Conservation (phyloP, 768 basidiomycete species). For the Mycena chlorophos region DNA sequence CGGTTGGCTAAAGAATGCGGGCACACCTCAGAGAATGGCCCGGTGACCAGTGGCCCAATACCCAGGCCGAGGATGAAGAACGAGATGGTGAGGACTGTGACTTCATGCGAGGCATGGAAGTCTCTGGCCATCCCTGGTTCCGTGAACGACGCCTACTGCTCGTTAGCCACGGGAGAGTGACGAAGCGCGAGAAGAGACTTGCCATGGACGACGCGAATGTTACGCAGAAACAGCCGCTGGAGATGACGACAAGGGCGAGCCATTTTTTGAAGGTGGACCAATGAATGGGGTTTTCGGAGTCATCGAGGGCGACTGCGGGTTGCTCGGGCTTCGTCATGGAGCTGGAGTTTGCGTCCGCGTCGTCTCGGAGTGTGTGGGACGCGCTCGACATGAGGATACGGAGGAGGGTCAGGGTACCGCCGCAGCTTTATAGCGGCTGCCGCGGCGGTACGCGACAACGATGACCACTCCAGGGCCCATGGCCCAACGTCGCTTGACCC, state of each 20-base stretch:
- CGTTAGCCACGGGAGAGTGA: neutral
- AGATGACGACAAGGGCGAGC: slow-evolving; percentile 47
- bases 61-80: slow-evolving; percentile 62
- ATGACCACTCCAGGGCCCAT: too few species aligned
- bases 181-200: slow-evolving; percentile 23
- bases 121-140: slow-evolving; percentile 56
- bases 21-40: slow-evolving; percentile 50
- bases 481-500: too few species aligned
- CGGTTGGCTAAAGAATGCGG: slow-evolving; percentile 37
- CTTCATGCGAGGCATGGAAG: slow-evolving; percentile 46
- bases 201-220: slow-evolving; percentile 61
- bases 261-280: slow-evolving; percentile 45
- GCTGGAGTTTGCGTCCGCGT: too few species aligned
- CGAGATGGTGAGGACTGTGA: slow-evolving; percentile 56
- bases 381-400: too few species aligned
- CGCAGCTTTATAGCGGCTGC: too few species aligned
- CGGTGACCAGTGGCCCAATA: slow-evolving; percentile 53
- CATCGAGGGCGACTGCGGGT: slow-evolving; percentile 37
- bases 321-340: slow-evolving; percentile 1
- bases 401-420: too few species aligned
- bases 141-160: slow-evolving; percentile 55
- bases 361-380: too few species aligned
- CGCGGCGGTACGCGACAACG: too few species aligned
- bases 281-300: slow-evolving; percentile 43
- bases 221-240: slow-evolving; percentile 48